Percentiles rank a stretch among this genome's conserved stretches.
phyloP scores from a whole-genome alignment of 164 flowering plant species.

The Vitis vinifera region DNA sequence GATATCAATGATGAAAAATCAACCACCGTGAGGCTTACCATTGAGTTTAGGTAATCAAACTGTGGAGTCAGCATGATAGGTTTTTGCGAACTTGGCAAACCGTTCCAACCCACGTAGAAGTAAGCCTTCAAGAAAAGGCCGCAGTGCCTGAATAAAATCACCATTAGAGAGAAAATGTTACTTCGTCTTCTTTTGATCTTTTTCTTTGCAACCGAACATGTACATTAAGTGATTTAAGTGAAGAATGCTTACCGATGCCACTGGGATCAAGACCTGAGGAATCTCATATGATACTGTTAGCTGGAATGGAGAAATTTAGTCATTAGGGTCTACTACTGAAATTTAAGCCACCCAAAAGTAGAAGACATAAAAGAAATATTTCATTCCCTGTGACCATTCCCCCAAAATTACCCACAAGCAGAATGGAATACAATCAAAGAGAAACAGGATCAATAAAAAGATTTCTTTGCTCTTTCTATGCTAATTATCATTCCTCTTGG shows the following conservation, averaged over 20 bases:
- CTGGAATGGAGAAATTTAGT: conserved; percentile 43
- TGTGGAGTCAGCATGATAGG: conserved; percentile 19
- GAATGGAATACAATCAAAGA: background rate
- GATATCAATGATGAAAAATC: no score
- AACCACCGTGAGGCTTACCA: background rate
- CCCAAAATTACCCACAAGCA: background rate
- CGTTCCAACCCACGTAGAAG: conserved; percentile 66
- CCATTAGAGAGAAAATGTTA: conserved; percentile 1
- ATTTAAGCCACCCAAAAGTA: background rate
- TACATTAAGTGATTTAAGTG: no score
- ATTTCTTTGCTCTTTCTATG: no score
- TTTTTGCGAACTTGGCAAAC: conserved; percentile 63
- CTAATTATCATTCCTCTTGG: background rate
- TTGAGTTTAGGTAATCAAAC: background rate
- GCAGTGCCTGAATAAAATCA: conserved; percentile 53
- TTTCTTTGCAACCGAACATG: no score
- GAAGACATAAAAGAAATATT: background rate
- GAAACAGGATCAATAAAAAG: no score
- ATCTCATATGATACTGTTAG: conserved; percentile 93
- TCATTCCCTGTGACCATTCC: background rate
- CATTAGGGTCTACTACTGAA: background rate
- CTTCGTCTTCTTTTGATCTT: background rate
- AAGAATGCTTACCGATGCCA: conserved; percentile 72
- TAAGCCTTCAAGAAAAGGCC: conserved; percentile 72
- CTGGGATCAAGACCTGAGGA: conserved; percentile 67